phyloP scores from a whole-genome alignment of 352 stramenopile genomes.

The Blastocystis sp. region DNA sequence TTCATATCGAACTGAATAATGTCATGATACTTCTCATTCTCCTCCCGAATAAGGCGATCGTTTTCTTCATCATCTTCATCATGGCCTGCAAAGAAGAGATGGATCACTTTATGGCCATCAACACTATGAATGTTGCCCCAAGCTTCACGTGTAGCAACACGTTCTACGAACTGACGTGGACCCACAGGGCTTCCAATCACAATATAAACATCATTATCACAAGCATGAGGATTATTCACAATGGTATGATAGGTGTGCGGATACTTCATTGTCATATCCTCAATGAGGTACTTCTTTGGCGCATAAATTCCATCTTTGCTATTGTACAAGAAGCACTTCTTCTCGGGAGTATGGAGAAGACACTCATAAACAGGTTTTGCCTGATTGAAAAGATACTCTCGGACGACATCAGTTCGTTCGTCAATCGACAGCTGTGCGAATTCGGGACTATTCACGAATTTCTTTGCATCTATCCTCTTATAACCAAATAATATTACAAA shows the following conservation, averaged over 20 bases:
- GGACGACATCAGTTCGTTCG: neutral
- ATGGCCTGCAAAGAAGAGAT: slow-evolving; percentile 43
- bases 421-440: neutral
- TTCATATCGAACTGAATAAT: slow-evolving; percentile 54
- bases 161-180: slow-evolving; percentile 32
- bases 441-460: neutral
- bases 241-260: slow-evolving; percentile 25
- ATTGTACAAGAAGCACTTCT: slow-evolving; percentile 32
- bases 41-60: slow-evolving; percentile 30
- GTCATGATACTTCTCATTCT: slow-evolving; percentile 26
- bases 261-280: slow-evolving; percentile 51
- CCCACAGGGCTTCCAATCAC: slow-evolving; percentile 26
- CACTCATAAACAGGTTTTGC: slow-evolving; percentile 1
- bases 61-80: slow-evolving; percentile 30
- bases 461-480: slow-evolving; percentile 5
- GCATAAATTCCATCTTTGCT: slow-evolving; percentile 5
- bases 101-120: slow-evolving; percentile 22
- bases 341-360: neutral
- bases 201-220: neutral
- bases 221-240: slow-evolving; percentile 26
- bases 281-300: slow-evolving; percentile 11
- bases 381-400: neutral
- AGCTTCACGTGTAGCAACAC: slow-evolving; percentile 1
- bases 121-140: slow-evolving; percentile 28
- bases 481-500: neutral